These are phyloP conservation scores for Sanghuangporus baumii DNA, from an alignment of 1,284 basidiomycete genomes.

Conservation along the genomic window DNA sequence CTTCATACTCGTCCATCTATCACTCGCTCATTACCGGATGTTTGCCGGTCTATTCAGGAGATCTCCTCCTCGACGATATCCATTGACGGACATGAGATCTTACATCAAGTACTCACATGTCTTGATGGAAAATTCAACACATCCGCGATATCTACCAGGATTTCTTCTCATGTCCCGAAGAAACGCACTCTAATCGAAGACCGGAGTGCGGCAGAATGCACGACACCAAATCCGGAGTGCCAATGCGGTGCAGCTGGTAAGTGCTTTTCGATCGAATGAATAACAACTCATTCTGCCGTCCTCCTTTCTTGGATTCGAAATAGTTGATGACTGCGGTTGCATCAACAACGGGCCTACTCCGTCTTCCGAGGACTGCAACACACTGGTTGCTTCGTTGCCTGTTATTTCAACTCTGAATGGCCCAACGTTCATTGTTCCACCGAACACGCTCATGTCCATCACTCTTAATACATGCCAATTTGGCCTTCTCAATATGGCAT, in stretches of 20 bases:
- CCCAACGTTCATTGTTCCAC: not conserved
- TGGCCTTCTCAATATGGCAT: not conserved
- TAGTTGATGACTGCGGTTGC: not conserved
- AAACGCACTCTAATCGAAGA: not conserved
- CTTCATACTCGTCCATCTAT: not conserved
- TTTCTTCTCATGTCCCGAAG: not conserved
- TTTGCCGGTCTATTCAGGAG: not conserved
- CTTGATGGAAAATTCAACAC: not conserved
- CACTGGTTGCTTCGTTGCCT: not conserved
- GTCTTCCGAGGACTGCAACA: not conserved
- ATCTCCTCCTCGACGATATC: not conserved
- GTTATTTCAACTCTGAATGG: not conserved
- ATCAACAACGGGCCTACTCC: not conserved
- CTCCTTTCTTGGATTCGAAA: not conserved
- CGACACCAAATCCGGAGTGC: not conserved
- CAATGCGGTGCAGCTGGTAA: not conserved
- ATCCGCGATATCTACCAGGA: not conserved
- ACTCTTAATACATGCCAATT: not conserved
- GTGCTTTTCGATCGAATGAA: not conserved
- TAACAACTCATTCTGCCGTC: not conserved
- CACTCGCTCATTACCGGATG: not conserved
- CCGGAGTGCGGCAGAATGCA: not conserved
- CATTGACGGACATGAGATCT: not conserved
- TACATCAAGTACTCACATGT: not conserved
- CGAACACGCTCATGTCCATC: not conserved